These are phyloP conservation scores for Powellomyces hirtus DNA, from an alignment of 192 early-diverging fungal species.

Conservation along the genomic window DNA sequence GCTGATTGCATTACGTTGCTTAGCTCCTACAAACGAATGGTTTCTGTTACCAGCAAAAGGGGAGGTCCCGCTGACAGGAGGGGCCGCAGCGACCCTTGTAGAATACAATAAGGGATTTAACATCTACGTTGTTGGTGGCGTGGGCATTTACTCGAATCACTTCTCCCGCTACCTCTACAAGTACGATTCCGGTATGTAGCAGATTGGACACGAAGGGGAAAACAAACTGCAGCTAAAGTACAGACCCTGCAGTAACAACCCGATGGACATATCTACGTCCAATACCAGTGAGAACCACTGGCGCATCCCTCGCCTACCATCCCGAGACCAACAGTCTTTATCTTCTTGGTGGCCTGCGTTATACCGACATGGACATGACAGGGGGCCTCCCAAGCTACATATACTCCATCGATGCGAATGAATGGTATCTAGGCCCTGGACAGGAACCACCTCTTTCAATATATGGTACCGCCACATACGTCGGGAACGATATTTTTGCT, in stretches of 20 bases:
- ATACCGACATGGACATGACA: neutral
- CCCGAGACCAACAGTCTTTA: constrained; percentile 30
- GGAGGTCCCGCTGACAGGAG: neutral
- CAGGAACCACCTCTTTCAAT: constrained; percentile 5
- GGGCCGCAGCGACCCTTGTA: neutral
- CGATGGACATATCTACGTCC: constrained; percentile 20
- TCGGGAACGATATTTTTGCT: constrained; percentile 10
- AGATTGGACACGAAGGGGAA: neutral
- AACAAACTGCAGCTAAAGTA: neutral
- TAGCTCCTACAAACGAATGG: neutral
- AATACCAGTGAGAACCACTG: constrained; percentile 23
- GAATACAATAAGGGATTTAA: neutral
- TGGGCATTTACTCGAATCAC: neutral
- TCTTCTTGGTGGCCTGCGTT: constrained; percentile 32
- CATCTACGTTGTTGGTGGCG: constrained; percentile 31
- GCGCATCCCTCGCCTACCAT: constrained; percentile 28
- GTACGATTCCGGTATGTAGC: constrained; percentile 17
- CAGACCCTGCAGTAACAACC: neutral
- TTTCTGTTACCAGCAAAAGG: no score
- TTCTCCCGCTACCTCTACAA: constrained; percentile 6
- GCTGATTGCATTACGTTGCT: neutral
- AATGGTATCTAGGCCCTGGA: constrained; percentile 31
- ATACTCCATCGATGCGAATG: constrained; percentile 35
- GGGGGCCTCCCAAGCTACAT: constrained; percentile 5
- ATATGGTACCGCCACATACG: neutral